A percentile compares a stretch with the other conserved stretches of the same genome.
Conservation (phyloP, 2,329 filamentous ascomycete genomes). For the Reticulascus tulasneorum region DNA sequence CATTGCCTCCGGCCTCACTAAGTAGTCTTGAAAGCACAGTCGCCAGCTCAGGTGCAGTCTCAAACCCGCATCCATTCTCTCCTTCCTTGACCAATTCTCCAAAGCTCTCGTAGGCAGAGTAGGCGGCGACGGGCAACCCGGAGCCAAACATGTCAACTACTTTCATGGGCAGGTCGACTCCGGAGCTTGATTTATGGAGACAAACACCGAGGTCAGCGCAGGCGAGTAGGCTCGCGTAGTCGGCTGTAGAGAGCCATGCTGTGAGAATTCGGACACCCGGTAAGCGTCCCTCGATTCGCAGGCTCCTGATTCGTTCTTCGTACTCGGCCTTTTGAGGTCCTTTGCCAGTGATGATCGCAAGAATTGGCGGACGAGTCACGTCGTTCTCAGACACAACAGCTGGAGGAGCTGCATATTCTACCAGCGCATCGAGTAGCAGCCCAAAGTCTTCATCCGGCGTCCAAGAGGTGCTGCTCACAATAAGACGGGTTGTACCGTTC, state of each 20-base stretch:
- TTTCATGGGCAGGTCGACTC: constrained; percentile 97
- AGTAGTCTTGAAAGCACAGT: constrained; percentile 64
- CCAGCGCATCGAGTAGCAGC: constrained; percentile 77
- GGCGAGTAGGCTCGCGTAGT: constrained; percentile 81
- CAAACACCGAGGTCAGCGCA: constrained; percentile 87
- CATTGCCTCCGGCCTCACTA: constrained; percentile 37
- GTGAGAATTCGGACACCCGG: constrained; percentile 69
- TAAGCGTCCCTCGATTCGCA: constrained; percentile 61
- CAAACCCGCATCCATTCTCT: constrained; percentile 82
- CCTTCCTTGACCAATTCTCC: constrained; percentile 85
- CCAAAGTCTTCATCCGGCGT: constrained; percentile 95
- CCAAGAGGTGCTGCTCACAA: constrained; percentile 96
- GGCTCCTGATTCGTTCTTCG: constrained; percentile 56
- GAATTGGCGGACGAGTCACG: constrained; percentile 42
- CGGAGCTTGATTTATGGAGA: constrained; percentile 87
- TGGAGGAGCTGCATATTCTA: constrained; percentile 58
- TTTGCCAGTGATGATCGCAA: constrained; percentile 92
- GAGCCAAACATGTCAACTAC: constrained; percentile 99
- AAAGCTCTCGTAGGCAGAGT: constrained; percentile 83
- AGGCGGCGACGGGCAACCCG: constrained; percentile 84
- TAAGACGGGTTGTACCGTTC: constrained; percentile 56
- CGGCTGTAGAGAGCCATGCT: constrained; percentile 77
- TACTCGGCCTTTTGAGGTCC: constrained; percentile 81
- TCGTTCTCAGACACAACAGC: constrained; percentile 32
- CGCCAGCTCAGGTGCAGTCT: constrained; percentile 62